Evolutionary conservation across 495 filamentous ascomycete genomes (phyloP), one percentile per base, ranked within the genome.

Genomic region (Neurospora sp.): DNA sequence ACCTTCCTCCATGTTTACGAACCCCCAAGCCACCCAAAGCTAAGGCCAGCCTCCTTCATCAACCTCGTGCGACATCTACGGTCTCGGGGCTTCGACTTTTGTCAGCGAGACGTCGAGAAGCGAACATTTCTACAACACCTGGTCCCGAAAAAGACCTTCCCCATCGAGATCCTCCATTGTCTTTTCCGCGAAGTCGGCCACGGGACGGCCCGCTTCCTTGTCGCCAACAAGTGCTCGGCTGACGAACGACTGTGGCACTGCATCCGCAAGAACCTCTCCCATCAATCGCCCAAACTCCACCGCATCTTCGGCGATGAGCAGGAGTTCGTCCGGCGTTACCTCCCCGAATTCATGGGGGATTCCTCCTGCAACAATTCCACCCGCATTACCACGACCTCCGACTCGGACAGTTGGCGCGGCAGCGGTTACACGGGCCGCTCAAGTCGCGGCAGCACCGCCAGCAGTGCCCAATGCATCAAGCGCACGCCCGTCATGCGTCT

Each of bases 1-100:
- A 81, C 79, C 2, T 81, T 81, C 38, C 76, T 81, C 18, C 79
- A 81, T 37, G 77, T 81, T 18, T 81, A 77, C 20, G 77, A 80
- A 40, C 79, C 79, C 5, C 79, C 79, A 27, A 70, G 72, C 2
- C 73, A 74, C 18, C 79, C 79, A 4, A 75, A 38, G 23, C 78
- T 81, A 23, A 62, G 78, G 35, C 77, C 79, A 0, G 77, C 73
- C 12, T 80, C 79, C 1, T 81, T 81, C 62, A 75, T 81, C 72
- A 80, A 80, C 75, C 77, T 81, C 18, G 72, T 81, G 16, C 77
- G 79, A 39, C 73, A 66, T 7, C 69, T 81, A 49, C 78, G 79
- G 3, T 72, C 79, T 2, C 73, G 78, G 12, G 78, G 78, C 27
- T 81, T 81, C 40, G 79, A 81, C 62, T 81, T 81, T 35, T 81